Percentiles rank a stretch among this genome's conserved stretches.
Evolutionary conservation across 306 rosid species (phyloP).

Genomic region (Rubus idaeus): DNA sequence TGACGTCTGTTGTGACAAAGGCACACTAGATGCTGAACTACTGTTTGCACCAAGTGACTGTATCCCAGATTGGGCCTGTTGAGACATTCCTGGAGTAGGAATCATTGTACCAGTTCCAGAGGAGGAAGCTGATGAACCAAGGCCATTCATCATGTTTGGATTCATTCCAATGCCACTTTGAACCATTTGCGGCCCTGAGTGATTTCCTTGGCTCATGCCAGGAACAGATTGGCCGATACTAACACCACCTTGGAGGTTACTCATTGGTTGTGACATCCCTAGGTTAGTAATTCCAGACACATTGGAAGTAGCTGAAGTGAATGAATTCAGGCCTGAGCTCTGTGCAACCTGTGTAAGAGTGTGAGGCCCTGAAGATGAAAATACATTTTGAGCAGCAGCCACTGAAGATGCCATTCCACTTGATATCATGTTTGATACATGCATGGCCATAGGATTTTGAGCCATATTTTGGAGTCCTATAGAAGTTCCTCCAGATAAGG

Average conservation of each 20-base stretch:
- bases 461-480: conserved; percentile 74
- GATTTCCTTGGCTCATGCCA: conserved; percentile 79
- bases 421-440: conserved; percentile 94
- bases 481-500: conserved; percentile 73
- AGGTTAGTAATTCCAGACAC: conserved; percentile 68
- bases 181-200: conserved; percentile 68
- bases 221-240: conserved; percentile 79
- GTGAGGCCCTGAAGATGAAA: conserved; percentile 76
- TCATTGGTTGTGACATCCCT: conserved; percentile 80
- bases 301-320: conserved; percentile 64
- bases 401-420: conserved; percentile 93
- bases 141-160: conserved; percentile 73
- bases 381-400: conserved; percentile 74
- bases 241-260: conserved; percentile 72
- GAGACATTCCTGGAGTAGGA: conserved; percentile 97
- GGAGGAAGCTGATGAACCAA: conserved; percentile 71
- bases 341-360: conserved; percentile 75
- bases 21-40: conserved; percentile 61
- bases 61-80: conserved; percentile 73
- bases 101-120: conserved; percentile 92
- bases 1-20: conserved; percentile 71
- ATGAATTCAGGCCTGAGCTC: conserved; percentile 63
- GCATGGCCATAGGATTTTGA: conserved; percentile 90
- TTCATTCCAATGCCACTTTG: conserved; percentile 83
- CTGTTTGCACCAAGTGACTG: conserved; percentile 62